phyloP scores from a whole-genome alignment of 1,284 basidiomycete genomes.

The Agaricales sp. region DNA sequence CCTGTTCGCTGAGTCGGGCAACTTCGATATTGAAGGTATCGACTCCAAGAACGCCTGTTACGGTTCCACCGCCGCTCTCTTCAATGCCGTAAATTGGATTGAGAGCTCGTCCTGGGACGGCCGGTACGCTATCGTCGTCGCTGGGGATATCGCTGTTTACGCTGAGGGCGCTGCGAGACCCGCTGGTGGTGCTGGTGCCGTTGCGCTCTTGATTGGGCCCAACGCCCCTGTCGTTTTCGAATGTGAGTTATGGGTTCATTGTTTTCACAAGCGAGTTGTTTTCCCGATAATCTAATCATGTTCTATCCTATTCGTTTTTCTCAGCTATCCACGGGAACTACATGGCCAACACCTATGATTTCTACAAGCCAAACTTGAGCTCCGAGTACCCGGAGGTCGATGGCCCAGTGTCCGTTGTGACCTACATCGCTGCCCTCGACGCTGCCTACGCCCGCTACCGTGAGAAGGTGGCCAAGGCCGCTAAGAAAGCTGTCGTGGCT shows the following conservation, averaged over 20 bases:
- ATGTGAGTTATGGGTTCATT: conserved; percentile 53
- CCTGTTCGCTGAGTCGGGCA: conserved; percentile 85
- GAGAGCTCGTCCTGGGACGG: conserved; percentile 98
- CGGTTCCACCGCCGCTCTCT: conserved; percentile 94
- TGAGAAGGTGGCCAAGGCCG: conserved; percentile 66
- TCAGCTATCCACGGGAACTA: conserved; percentile 92
- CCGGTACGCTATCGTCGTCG: conserved; percentile 94
- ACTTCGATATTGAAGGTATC: conserved; percentile 97
- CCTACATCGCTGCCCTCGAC: conserved; percentile 93
- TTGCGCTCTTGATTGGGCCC: conserved; percentile 92
- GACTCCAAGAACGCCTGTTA: conserved; percentile 99
- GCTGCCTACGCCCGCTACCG: conserved; percentile 83
- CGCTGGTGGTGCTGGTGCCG: conserved; percentile 94
- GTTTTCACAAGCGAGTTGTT: background rate
- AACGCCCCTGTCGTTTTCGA: conserved; percentile 93
- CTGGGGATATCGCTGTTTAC: conserved; percentile 97
- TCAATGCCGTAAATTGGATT: conserved; percentile 97
- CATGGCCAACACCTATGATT: conserved; percentile 98
- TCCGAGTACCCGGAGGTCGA: conserved; percentile 97
- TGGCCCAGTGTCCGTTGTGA: conserved; percentile 92
- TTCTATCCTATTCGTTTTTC: background rate
- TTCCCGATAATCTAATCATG: conserved; percentile 3
- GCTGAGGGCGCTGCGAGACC: conserved; percentile 93
- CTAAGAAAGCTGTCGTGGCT: conserved; percentile 38
- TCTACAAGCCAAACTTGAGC: conserved; percentile 92